These are phyloP conservation scores for Penicillium cataractarum DNA, from an alignment of 495 filamentous ascomycete species.

Conservation along the genomic window DNA sequence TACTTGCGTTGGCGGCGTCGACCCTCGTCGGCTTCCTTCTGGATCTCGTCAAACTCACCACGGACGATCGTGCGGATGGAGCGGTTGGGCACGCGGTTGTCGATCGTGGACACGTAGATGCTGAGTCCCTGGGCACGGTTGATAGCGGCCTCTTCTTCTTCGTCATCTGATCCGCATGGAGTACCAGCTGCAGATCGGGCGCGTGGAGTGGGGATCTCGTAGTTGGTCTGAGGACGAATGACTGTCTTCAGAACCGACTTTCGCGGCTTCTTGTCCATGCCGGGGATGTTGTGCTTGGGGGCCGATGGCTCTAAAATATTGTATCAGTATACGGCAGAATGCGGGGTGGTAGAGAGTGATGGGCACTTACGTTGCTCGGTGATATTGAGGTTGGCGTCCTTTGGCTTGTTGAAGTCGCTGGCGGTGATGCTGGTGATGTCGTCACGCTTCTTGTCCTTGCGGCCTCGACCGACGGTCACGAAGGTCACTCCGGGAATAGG, in stretches of 20 bases:
- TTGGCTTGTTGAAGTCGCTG: conserved; percentile 26
- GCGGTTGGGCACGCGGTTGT: conserved; percentile 74
- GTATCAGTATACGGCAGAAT: background rate
- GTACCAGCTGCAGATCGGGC: conserved; percentile 70
- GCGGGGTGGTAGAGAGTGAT: background rate
- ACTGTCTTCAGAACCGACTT: conserved; percentile 57
- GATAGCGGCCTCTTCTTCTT: conserved; percentile 82
- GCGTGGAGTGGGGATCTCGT: conserved; percentile 54
- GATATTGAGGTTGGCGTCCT: conserved; percentile 13
- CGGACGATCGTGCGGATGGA: conserved; percentile 86
- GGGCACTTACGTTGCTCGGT: conserved; percentile 69
- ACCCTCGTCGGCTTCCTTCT: conserved; percentile 74
- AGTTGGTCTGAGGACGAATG: conserved; percentile 82
- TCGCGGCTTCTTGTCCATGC: conserved; percentile 28
- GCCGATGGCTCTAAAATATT: conserved; percentile 12
- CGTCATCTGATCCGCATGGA: conserved; percentile 82
- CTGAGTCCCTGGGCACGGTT: conserved; percentile 81
- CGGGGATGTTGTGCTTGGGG: conserved; percentile 6
- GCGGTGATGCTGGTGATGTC: conserved; percentile 28
- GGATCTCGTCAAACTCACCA: conserved; percentile 76
- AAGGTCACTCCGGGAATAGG: conserved; percentile 36
- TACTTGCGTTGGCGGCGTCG: conserved; percentile 79
- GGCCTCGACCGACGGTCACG: conserved; percentile 23
- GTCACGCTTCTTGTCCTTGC: conserved; percentile 32
- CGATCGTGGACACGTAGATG: conserved; percentile 76